Evolutionary conservation across 2,329 filamentous ascomycete species (phyloP), one percentile per base, ranked within the genome.

Genomic region (Arthrobotrys megalospora): DNA sequence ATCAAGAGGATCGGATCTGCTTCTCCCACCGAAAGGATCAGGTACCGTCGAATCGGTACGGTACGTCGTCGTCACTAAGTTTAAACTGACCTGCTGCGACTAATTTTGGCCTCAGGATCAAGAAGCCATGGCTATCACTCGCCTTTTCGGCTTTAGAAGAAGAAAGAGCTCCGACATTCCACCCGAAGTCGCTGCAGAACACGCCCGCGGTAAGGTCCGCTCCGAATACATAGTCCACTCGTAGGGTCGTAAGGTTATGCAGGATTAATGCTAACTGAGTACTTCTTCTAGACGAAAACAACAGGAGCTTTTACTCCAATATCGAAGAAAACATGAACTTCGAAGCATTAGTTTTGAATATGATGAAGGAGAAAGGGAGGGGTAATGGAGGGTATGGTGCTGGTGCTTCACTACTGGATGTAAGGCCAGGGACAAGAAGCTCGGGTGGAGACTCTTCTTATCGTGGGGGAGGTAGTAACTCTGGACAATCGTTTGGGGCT

Each of bases 321-420:
- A 72, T 72, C 47, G 58, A 78, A n/a, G 34, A 52, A 36, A 64
- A 68, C 19, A 38, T 72, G 16, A 21, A 64, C 1, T 78, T 78
- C 19, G 75, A 78, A 63, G 43, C 21, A 8, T 41, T 78, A 2
- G 75, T 78, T 7, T 45, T 63, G 24, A 70, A 68, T n/a, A 72
- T 78, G 75, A 78, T 78, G 75, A 62, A 48, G 12, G 52, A 68
- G 24, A 63, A 66, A 16, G 66, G 67, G 8, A 45, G 34, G 14
- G 19, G 11, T 6, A 14, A 28, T 12, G 60, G 47, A 8, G 34
- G 19, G 10, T n/a, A 24, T 19, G 36, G 21, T 11, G 3, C 2
- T 21, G 16, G 4, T 16, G 16, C 6, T n/a, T 11, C 8, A 8
- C 45, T 24, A 43, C 38, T 32, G 21, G 24, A 16, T 36, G 65